Evolutionary conservation across 2,329 filamentous ascomycete species (phyloP), one percentile per base, ranked within the genome.

Genomic region (Colletotrichum lindemuthianum): DNA sequence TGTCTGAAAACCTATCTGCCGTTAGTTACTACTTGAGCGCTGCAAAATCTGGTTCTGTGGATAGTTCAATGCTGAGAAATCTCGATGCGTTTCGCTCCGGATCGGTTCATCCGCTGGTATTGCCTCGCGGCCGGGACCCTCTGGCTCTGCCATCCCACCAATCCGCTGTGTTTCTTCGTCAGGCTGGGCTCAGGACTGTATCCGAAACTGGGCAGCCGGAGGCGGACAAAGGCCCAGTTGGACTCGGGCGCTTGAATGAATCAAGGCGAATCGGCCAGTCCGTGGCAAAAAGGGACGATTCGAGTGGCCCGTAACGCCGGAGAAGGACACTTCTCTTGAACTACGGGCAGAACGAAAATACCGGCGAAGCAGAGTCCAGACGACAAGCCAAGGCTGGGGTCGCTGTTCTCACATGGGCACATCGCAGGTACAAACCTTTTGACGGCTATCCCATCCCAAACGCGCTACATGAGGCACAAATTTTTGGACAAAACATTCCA

Each of bases 271-370:
- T 68, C 69, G 69, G 69, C 54, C 60, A 63, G 63, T 60, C 69
- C 69, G 69, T 69, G 67, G 67, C 69, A 63, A 53, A 56, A 53
- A 48, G 52, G 47, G 48, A 60, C 56, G 65, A 69, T 60, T 63
- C 69, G 65, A 66, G 56, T 68, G 69, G 65, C 41, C 59, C 67
- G 56, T 63, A 67, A 57, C 56, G 47, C 37, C 54, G 55, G 24
- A 48, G 54, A 56, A 60, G 24, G 45, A 44, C 45, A 43, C 16
- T 15, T 13, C 9, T 15, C 15, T 10, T 5, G 3, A 15, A 12
- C 54, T 8, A 59, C 11, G 40, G 37, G 60, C 37, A 48, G 16
- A 11, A 4, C 11, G 16, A n/a, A 49, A 53, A 32, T 24, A 50
- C 37, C 37, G 34, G 15, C 4, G 40, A 16, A 16, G 4, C 15